Percentiles rank a stretch among this genome's conserved stretches.
Evolutionary conservation across 306 rosid species (phyloP).

Genomic region (Quercus mongolica): DNA sequence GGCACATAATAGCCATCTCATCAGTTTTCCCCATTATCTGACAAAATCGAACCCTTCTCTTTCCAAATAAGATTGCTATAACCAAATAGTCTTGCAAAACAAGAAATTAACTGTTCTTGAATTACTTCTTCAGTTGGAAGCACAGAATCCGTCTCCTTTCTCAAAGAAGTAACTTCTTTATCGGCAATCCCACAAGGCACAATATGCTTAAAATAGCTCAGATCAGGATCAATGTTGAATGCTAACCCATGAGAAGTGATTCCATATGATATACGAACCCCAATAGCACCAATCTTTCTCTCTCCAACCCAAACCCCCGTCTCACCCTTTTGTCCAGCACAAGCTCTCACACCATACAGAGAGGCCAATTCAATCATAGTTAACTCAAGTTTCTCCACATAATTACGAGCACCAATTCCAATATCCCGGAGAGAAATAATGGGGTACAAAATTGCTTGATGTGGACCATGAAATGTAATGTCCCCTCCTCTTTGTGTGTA

Average conservation of each 20-base stretch:
- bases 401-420: slow-evolving; percentile 72
- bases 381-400: slow-evolving; percentile 76
- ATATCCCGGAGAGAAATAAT: slow-evolving; percentile 64
- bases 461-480: slow-evolving; percentile 90
- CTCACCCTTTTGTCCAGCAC: slow-evolving; percentile 53
- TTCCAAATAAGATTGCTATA: slow-evolving; percentile 52
- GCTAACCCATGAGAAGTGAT: slow-evolving; percentile 89
- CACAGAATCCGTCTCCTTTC: slow-evolving; percentile 49
- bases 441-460: slow-evolving; percentile 79
- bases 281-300: slow-evolving; percentile 88
- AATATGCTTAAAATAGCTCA: slow-evolving; percentile 69
- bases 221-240: slow-evolving; percentile 83
- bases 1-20: slow-evolving; percentile 19
- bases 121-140: slow-evolving; percentile 62
- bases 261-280: slow-evolving; percentile 74
- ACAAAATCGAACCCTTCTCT: slow-evolving; percentile 36
- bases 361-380: slow-evolving; percentile 74
- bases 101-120: slow-evolving; percentile 71
- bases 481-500: slow-evolving; percentile 86
- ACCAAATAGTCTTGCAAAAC: slow-evolving; percentile 70
- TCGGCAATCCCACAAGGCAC: slow-evolving; percentile 84
- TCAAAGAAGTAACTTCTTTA: slow-evolving; percentile 83
- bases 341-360: slow-evolving; percentile 69
- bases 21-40: slow-evolving; percentile 29
- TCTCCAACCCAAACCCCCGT: slow-evolving; percentile 92